These are phyloP conservation scores for Monascus ruber DNA, from an alignment of 2,329 filamentous ascomycete species.

Conservation along the genomic window DNA sequence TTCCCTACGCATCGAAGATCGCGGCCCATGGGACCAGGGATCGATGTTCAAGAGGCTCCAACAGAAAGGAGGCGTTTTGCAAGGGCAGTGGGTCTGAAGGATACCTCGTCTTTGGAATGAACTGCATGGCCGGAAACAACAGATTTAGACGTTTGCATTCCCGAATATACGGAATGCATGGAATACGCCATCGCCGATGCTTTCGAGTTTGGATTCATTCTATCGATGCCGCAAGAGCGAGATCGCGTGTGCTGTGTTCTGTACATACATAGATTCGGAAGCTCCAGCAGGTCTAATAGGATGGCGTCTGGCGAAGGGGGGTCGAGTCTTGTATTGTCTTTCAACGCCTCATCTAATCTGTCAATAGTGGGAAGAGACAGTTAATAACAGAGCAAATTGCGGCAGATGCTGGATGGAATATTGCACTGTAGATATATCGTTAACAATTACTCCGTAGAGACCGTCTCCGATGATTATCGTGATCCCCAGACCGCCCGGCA, in stretches of 20 bases:
- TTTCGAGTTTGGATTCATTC: too few species aligned
- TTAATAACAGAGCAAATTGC: not conserved
- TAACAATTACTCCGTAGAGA: not conserved
- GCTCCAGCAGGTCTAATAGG: slow-evolving; percentile 11
- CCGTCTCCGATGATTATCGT: not conserved
- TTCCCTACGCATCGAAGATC: slow-evolving; percentile 51
- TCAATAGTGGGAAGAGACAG: slow-evolving; percentile 1
- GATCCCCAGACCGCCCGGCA: slow-evolving; percentile 21
- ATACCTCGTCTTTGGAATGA: slow-evolving; percentile 59
- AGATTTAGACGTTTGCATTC: not conserved
- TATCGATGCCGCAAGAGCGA: too few species aligned
- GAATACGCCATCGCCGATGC: slow-evolving; percentile 5
- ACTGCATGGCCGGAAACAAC: not conserved
- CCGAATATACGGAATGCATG: slow-evolving; percentile 7
- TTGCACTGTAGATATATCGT: too few species aligned
- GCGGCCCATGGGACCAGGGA: slow-evolving; percentile 64
- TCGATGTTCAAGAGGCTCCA: slow-evolving; percentile 64
- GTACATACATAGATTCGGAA: slow-evolving; percentile 24
- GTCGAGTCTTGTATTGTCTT: slow-evolving; percentile 1
- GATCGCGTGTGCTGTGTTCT: slow-evolving; percentile 5
- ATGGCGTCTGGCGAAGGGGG: slow-evolving; percentile 20
- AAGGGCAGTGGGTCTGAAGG: slow-evolving; percentile 44
- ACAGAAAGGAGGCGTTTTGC: slow-evolving; percentile 40
- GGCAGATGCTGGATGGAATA: too few species aligned
- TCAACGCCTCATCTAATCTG: not conserved